A percentile compares a stretch with the other conserved stretches of the same genome.
Conservation (phyloP, 2,329 filamentous ascomycete species). For the Calonectria pteridis region DNA sequence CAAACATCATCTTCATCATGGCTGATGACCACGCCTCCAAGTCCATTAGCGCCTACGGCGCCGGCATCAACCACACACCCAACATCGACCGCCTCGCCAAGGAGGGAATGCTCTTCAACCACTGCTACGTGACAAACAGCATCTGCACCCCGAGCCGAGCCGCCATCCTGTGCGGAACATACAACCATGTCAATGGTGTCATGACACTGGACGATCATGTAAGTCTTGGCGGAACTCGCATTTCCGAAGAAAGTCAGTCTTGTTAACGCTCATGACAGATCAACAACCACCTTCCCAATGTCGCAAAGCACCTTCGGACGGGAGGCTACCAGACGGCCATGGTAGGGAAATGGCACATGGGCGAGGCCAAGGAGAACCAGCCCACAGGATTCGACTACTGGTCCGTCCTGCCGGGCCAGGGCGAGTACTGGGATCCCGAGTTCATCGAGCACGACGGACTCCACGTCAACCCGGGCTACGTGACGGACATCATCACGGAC, state of each 20-base stretch:
- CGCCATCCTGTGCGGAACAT: slow-evolving; percentile 61
- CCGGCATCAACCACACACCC: slow-evolving; percentile 64
- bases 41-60: slow-evolving; percentile 61
- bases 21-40: slow-evolving; percentile 67
- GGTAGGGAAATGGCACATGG: slow-evolving; percentile 67
- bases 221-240: slow-evolving; percentile 1
- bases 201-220: slow-evolving; percentile 59
- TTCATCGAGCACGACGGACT: slow-evolving; percentile 58
- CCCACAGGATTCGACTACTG: slow-evolving; percentile 66
- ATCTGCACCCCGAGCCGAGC: slow-evolving; percentile 66
- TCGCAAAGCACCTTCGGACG: slow-evolving; percentile 61
- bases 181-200: slow-evolving; percentile 67
- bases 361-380: slow-evolving; percentile 59
- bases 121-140: slow-evolving; percentile 67
- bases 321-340: slow-evolving; percentile 64
- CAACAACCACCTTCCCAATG: slow-evolving; percentile 63
- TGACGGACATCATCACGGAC: slow-evolving; percentile 65
- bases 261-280: slow-evolving; percentile 47
- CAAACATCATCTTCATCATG: slow-evolving; percentile 62
- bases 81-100: slow-evolving; percentile 63
- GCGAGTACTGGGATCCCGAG: slow-evolving; percentile 63
- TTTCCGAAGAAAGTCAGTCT: neutral
- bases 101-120: slow-evolving; percentile 64
- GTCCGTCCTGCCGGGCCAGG: slow-evolving; percentile 64
- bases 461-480: slow-evolving; percentile 56